Evolutionary conservation across 2,329 filamentous ascomycete species (phyloP), one percentile per base, ranked within the genome.

Genomic region (Stachybotrys elegans): DNA sequence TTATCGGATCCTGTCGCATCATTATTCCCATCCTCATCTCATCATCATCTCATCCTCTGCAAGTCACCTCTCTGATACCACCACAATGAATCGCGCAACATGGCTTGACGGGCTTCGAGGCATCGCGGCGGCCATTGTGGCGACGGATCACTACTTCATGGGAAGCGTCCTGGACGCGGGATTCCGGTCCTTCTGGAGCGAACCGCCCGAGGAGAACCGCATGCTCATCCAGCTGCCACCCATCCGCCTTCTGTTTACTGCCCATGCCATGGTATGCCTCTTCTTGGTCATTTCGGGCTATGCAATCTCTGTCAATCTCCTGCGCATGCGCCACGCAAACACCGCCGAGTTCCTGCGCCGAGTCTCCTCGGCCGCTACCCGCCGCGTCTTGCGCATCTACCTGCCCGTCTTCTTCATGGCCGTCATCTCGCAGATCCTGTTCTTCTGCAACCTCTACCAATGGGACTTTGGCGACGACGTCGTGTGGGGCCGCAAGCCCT

Each of bases 71-170:
- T n/a, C n/a, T n/a, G n/a, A n/a, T n/a, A n/a, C n/a, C n/a, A n/a
- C n/a, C n/a, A n/a, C n/a, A n/a, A n/a, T n/a, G n/a, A n/a, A 45
- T 9, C 46, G 46, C 29, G 40, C 46, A 9, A 45, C 43, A 19
- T 48, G 46, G 46, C 43, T 48, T 11, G 46, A 48, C 32, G 46
- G 46, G 43, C 46, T 48, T 9, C 46, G 46, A 14, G 46, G 46
- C 39, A 48, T 48, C 27, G 46, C 46, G 16, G 46, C 46, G 17
- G 43, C 46, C 40, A 41, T 48, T 25, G 46, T 48, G 27, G 40
- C 46, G 12, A 43, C 43, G 14, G 43, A 48, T 36, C 46, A 48
- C 40, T 48, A 48, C 35, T 48, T 48, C 40, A 44, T 48, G 40
- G 46, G 46, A 35, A 40, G 46, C 40, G 43, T 48, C 35, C 19